phyloP scores from a whole-genome alignment of 345 rosid species.

The Gossypium ekmanianum region DNA sequence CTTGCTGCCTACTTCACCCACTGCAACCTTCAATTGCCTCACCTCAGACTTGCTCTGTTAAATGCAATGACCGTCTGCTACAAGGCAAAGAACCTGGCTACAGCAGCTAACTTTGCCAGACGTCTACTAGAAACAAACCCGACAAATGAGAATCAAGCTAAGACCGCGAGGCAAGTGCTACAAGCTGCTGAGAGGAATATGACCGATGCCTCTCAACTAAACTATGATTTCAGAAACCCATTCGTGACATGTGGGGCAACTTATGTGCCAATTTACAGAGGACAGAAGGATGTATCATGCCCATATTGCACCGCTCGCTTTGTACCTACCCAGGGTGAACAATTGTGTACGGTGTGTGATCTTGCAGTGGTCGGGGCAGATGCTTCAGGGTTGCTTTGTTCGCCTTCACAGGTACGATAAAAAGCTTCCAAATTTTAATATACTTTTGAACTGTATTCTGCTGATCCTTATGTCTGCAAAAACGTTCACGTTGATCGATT shows the following conservation, averaged over 20 bases:
- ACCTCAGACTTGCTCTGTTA: constrained; percentile 62
- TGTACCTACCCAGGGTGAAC: constrained; percentile 66
- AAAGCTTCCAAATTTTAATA: too few relatives aligned
- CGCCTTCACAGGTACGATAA: constrained; percentile 72
- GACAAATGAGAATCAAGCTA: constrained; percentile 64
- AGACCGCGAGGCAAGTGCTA: constrained; percentile 66
- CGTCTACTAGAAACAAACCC: constrained; percentile 77
- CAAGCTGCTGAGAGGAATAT: constrained; percentile 76
- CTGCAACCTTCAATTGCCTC: constrained; percentile 81
- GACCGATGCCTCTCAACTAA: constrained; percentile 57
- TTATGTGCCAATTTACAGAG: constrained; percentile 81
- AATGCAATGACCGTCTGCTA: constrained; percentile 79
- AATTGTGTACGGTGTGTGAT: constrained; percentile 74
- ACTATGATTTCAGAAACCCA: constrained; percentile 89
- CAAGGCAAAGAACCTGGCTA: constrained; percentile 71
- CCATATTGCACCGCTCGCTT: constrained; percentile 78
- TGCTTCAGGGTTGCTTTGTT: constrained; percentile 89
- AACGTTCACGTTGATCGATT: not conserved
- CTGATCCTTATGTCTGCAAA: constrained; percentile 12
- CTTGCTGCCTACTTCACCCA: constrained; percentile 98
- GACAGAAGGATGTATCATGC: constrained; percentile 78
- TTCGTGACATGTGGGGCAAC: constrained; percentile 87
- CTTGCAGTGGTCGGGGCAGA: constrained; percentile 88
- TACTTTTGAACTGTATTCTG: constrained; percentile 17
- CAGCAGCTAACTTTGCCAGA: constrained; percentile 77